Evolutionary conservation across 1,284 basidiomycete species (phyloP), one percentile per base, ranked within the genome.

Genomic region (Inonotus hispidus): DNA sequence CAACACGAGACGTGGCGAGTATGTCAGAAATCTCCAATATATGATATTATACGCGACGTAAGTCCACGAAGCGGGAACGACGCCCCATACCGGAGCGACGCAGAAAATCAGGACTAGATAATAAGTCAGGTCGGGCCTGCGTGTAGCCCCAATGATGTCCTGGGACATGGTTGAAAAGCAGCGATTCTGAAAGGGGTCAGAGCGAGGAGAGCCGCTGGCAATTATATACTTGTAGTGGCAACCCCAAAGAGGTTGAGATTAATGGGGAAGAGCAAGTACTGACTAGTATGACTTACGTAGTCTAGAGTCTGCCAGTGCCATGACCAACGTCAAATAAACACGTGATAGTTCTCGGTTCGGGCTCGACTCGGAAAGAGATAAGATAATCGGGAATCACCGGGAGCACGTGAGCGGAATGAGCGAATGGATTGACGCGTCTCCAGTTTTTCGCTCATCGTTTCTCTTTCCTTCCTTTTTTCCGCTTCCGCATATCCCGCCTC

Each of bases 81-180:
- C 72, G 32, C 81, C 79, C 85, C 90, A 92, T 58, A 94, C 70
- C 11, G 87, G 84, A n/a, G 82, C 69, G 60, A 93, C 83, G 58
- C 84, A 68, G 57, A 78, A 67, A 63, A 86, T 63, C 47, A 90
- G 72, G 63, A 83, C 83, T 57, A 81, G 32, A 67, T 85, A 89
- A 69, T 82, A 91, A 13, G 81, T 82, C 46, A 71, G 63, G 45
- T 75, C 69, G 61, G 81, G 78, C 59, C 66, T 66, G 3, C 73
- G 75, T 5, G 70, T 68, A 0, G 70, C 68, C 62, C 83, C 79
- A 60, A 79, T 69, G 39, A 74, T 69, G 65, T 79, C 77, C 53
- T 61, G 23, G 38, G 65, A 63, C 66, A 70, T 69, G 49, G 63
- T 61, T 37, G 27, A 13, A 47, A 49, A 16, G 2, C 32, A 27